phyloP scores from a whole-genome alignment of 2,329 filamentous ascomycete genomes.

The Fusarium odoratissimum region DNA sequence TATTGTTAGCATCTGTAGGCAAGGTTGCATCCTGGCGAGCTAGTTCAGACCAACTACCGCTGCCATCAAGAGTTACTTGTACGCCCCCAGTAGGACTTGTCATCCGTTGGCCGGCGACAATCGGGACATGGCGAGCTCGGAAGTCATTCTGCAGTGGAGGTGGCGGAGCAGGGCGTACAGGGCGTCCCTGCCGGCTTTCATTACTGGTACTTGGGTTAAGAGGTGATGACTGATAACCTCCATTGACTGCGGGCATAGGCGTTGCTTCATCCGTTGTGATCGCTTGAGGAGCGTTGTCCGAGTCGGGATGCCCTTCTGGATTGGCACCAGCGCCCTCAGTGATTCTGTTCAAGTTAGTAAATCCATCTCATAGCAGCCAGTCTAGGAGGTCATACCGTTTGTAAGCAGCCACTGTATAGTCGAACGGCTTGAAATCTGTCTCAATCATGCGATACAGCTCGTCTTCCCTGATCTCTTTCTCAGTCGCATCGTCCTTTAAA shows the following conservation, averaged over 20 bases:
- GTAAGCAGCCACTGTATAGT: conserved; percentile 88
- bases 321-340: conserved; percentile 46
- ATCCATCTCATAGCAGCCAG: neutral
- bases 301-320: conserved; percentile 24
- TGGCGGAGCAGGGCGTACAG: conserved; percentile 51
- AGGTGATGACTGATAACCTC: conserved; percentile 42
- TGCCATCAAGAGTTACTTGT: conserved; percentile 89
- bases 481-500: conserved; percentile 92
- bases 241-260: conserved; percentile 51
- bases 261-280: conserved; percentile 64
- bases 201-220: conserved; percentile 43
- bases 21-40: conserved; percentile 85
- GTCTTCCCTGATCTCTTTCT: conserved; percentile 93
- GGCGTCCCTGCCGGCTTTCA: conserved; percentile 42
- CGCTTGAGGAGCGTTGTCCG: conserved; percentile 54
- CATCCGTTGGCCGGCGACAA: conserved; percentile 73
- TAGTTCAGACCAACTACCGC: conserved; percentile 90
- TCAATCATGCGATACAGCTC: conserved; percentile 96
- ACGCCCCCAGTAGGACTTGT: conserved; percentile 85
- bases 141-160: conserved; percentile 62
- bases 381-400: conserved; percentile 68
- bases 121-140: conserved; percentile 59
- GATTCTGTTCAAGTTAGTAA: conserved; percentile 51
- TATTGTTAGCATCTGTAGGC: conserved; percentile 71
- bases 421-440: conserved; percentile 91